These are phyloP conservation scores for Alternaria sp. DNA, from an alignment of 2,329 filamentous ascomycete genomes.

Conservation along the genomic window DNA sequence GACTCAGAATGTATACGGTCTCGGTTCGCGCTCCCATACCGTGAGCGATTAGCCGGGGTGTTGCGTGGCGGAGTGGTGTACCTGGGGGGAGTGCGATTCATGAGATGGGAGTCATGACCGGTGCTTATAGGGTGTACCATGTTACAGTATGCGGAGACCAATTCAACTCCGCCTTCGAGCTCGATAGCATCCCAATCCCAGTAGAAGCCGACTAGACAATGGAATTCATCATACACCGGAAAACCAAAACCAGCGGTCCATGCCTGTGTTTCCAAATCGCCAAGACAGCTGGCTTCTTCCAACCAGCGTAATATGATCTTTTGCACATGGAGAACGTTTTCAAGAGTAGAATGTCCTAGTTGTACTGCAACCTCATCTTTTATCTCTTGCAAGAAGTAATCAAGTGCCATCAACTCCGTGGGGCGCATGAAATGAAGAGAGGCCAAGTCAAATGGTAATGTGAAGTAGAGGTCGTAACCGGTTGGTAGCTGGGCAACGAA, in stretches of 20 bases:
- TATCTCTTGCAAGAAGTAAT: background rate
- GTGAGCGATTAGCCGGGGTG: too few relatives aligned
- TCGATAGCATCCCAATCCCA: constrained; percentile 5
- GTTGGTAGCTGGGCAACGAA: constrained; percentile 1
- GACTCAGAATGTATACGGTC: background rate
- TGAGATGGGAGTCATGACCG: background rate
- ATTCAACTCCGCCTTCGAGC: background rate
- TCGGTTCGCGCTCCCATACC: background rate
- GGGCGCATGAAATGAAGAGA: background rate
- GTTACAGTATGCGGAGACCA: background rate
- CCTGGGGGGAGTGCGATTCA: background rate
- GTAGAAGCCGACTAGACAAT: background rate
- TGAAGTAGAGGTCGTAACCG: constrained; percentile 7
- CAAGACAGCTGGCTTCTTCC: background rate
- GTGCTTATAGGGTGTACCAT: background rate
- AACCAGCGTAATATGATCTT: background rate
- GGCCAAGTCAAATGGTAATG: background rate
- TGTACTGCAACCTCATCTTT: background rate
- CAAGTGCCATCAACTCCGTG: background rate
- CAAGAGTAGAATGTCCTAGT: background rate
- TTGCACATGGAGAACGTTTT: background rate
- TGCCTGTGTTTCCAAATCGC: background rate
- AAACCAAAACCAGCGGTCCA: constrained; percentile 9
- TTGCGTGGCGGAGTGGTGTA: background rate
- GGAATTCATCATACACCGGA: background rate